Evolutionary conservation across 176 grass and related monocot species (phyloP), one percentile per base, ranked within the genome.

Genomic region (Cenchrus americanus): DNA sequence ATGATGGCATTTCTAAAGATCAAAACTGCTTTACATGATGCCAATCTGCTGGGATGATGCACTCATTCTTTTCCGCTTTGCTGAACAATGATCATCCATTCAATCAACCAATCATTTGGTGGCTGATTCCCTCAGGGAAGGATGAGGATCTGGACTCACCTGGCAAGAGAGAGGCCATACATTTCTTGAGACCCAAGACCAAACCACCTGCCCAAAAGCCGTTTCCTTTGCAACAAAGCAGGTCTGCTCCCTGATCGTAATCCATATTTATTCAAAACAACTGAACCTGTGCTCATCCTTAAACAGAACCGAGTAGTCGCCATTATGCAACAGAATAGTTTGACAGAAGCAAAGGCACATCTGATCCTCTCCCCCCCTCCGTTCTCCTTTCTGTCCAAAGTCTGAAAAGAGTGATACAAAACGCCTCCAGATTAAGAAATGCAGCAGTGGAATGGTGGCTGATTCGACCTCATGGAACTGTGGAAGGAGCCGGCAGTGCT

Each of bases 51-150:
- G 80, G 75, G 67, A 68, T 75, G 79, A 51, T 75, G 75, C 62
- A 6, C 80, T 62, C 62, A 58, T 87, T 79, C 75, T 69, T 75
- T 75, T 67, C 80, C 19, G 44, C 75, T 90, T 86, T 82, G 83
- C 57, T 14, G 73, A 80, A 82, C 83, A 89, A 76, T 85, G 72
- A 86, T 86, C 66, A 71, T 82, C 70, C 80, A 75, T 67, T 69
- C 88, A 82, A 77, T 90, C 72, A 86, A 60, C 86, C 88, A 86
- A 86, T 90, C 78, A 90, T 90, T 90, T 62, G 74, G 79, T 51
- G 83, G 48, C 71, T 78, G 79, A 81, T 81, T 81, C 79, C 83
- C 52, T 49, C 6, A 61, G 62, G 78, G 73, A 51, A 78, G 59
- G 72, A 52, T 66, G 79, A 73, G 79, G 70, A 81, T 89, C 70